A percentile compares a stretch with the other conserved stretches of the same genome.
phyloP scores from a whole-genome alignment of 192 early-diverging fungal genomes.

The Backusella luteola region DNA sequence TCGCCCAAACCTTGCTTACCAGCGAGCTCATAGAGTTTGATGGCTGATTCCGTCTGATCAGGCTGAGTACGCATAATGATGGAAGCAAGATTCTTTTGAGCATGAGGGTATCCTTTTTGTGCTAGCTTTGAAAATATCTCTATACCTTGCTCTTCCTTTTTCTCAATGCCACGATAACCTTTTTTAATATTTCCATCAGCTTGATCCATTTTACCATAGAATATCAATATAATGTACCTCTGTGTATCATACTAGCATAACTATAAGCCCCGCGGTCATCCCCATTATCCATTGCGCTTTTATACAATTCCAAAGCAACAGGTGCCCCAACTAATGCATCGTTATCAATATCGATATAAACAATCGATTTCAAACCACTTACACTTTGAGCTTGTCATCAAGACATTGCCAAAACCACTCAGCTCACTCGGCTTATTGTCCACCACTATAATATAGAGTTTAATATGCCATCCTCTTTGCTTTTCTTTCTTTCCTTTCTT shows the following conservation, averaged over 20 bases:
- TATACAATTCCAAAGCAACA: slow-evolving; percentile 39
- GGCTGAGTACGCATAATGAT: slow-evolving; percentile 44
- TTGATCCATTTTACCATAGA: background rate
- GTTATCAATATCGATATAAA: background rate
- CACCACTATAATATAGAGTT: slow-evolving; percentile 6
- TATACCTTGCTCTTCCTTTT: slow-evolving; percentile 36
- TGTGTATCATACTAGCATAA: slow-evolving; percentile 47
- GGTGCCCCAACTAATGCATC: slow-evolving; percentile 34
- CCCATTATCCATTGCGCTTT: slow-evolving; percentile 38
- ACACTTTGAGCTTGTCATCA: slow-evolving; percentile 26
- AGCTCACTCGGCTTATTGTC: slow-evolving; percentile 17
- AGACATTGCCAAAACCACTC: slow-evolving; percentile 17
- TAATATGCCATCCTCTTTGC: background rate
- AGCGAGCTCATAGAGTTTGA: slow-evolving; percentile 47
- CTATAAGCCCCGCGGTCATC: slow-evolving; percentile 42
- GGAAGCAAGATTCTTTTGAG: slow-evolving; percentile 43
- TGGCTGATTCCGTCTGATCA: slow-evolving; percentile 33
- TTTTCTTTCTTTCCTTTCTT: background rate
- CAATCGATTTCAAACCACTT: background rate
- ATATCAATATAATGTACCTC: slow-evolving; percentile 22
- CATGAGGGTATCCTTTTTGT: slow-evolving; percentile 42
- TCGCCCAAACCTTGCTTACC: slow-evolving; percentile 33
- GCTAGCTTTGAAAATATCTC: slow-evolving; percentile 41
- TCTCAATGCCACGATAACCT: slow-evolving; percentile 35
- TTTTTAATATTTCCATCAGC: background rate